Evolutionary conservation across 2,329 filamentous ascomycete species (phyloP).

Genomic region (Sclerotinia glacialis): DNA sequence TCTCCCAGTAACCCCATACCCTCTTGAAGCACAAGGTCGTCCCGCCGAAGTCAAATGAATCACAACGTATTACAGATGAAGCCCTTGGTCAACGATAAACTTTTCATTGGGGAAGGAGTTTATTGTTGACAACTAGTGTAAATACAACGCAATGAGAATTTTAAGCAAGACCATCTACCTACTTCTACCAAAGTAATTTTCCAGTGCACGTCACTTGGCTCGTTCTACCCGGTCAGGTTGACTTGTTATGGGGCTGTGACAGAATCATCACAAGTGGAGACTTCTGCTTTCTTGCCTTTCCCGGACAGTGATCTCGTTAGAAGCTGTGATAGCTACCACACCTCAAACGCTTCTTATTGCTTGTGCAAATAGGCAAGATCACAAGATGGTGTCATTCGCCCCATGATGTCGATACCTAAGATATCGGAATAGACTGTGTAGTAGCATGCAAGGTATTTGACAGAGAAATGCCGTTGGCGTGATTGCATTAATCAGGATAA

Average conservation of each 20-base stretch:
- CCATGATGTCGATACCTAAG: not conserved
- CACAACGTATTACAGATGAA: conserved; percentile 57
- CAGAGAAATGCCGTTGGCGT: not conserved
- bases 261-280: not conserved
- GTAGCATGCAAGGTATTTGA: not conserved
- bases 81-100: conserved; percentile 58
- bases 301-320: not conserved
- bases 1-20: conserved; percentile 76
- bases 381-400: not conserved
- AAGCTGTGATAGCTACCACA: not conserved
- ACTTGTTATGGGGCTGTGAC: not conserved
- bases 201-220: not conserved
- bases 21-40: conserved; percentile 62
- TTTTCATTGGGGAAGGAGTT: conserved; percentile 15
- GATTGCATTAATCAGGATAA: not conserved
- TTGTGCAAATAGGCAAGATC: not conserved
- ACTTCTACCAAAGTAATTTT: not conserved
- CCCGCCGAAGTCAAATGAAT: conserved; percentile 56
- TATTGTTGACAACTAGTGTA: conserved; percentile 27
- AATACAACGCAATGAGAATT: conserved; percentile 30
- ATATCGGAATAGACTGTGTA: not conserved
- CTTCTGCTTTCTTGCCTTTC: not conserved
- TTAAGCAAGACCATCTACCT: not conserved
- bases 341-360: not conserved
- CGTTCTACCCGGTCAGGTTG: not conserved